Base-by-base conservation (phyloP, 78 protist species). In the Chrysochromulina tobinii region DNA sequence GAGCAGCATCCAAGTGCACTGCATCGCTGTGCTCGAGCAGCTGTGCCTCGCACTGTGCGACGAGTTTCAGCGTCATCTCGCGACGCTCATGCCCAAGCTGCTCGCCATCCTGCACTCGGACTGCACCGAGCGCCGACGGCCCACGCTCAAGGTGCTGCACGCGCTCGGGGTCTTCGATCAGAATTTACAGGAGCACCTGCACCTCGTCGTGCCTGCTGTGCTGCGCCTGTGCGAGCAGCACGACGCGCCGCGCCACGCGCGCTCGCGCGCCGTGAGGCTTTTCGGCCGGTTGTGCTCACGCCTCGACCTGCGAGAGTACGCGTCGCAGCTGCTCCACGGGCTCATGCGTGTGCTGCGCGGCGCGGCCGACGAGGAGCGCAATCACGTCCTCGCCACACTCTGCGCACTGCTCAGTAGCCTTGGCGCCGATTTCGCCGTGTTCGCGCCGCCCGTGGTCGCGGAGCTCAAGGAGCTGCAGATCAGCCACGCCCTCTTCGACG, bases 141-240 rank as follows among this genome's bases (percentile, higher is more conserved):
- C 85, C 23, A 38, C 94, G 15, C 86, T 88, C 58, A 1, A 88
- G 12, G 97, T 94, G 23, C 92, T 98, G 54, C 88, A 90, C 81
- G 95, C 99, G 6, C 75, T 98, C 21, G 94, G 94, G 54, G 90
- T 68, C 23, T 95, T 98, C 79, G 99, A 98, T 61, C 51, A 95
- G 55, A 93, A 93, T 59, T 89, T 98, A 23, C 99, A 97, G 55
- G 99, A 96, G 69, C 96, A 94, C 85, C 54, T 96, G 17, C 97
- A 97, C 95, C 85, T 97, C 59, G 97, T 97, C 38, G 93, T 98
- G 12, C 99, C 99, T n/a, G 94, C 97, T 14, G 86, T 98, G 59
- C 92, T 97, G 25, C 9, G 91, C 58, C 61, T 97, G 21, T 25
- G 89, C 53, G 98, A 97, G 85, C 25, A 77, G 55, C 55, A 0